Base-by-base conservation (phyloP, 805 yeast genomes). In the Wickerhamiella galacta region DNA sequence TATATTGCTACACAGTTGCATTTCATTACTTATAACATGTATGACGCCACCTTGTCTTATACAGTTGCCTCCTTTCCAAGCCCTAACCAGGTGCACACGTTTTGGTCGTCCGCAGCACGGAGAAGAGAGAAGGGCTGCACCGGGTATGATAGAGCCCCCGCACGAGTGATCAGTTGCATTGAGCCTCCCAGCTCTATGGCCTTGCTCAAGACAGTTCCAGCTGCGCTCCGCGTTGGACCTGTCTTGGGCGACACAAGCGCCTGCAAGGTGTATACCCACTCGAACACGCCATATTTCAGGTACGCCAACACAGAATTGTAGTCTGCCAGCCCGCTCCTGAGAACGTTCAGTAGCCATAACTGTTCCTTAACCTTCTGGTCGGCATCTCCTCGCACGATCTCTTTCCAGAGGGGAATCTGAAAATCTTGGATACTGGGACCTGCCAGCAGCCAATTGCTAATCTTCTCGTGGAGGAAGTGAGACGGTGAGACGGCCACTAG, bases 381-480 rank as follows among this genome's bases (percentile, higher is more conserved):
- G 46, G 54, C 22, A 46, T 49, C 25, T 48, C 51, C 34, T 33
- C 19, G 17, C 12, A 32, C 7, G 14, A 46, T 35, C 9, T 34
- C 30, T 8, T 36, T 32, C 34, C 49, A 55, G 18, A 70, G 43
- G 3, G 75, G 73, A 4, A 69, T 44, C 11, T 66, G 71, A 33
- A 52, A 50, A 0, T 47, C 32, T 24, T 53, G 53, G 12, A 69
- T 42, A 3, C 45, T 33, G 4, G 80, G 74, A 24, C 69, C 67
- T 4, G 68, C 56, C 23, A 81, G 56, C 8, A 83, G 61, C 64
- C 72, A 81, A 37, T 75, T 66, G 44, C 63, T 70, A 0, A 71
- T 69, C 42, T 70, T 70, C 40, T 83, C 94, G 51, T 75, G 79
- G 15, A 87, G 51, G 43, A 63, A 65, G 40, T 80, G 87, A 0